phyloP scores from a whole-genome alignment of 805 yeast species.

The Kodamaea neixiangensis region DNA sequence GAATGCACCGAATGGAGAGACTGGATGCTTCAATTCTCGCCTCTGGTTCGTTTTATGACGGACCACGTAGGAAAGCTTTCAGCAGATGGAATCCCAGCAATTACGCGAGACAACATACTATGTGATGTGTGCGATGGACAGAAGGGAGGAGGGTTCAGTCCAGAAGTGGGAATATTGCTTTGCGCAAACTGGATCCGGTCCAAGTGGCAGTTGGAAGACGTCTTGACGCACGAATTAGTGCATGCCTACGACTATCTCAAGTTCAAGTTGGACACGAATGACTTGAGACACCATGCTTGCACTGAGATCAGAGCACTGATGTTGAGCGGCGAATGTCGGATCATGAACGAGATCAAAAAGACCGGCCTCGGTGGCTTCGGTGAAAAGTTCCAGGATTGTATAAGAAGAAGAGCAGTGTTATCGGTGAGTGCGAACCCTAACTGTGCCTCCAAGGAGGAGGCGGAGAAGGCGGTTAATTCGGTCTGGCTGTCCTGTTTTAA shows the following conservation, averaged over 20 bases:
- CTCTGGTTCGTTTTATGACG: constrained; percentile 83
- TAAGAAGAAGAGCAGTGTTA: constrained; percentile 80
- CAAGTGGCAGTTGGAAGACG: constrained; percentile 85
- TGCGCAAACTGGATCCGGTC: constrained; percentile 81
- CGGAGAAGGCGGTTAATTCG: constrained; percentile 75
- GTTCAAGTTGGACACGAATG: constrained; percentile 82
- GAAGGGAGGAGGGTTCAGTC: constrained; percentile 89
- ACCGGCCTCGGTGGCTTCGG: constrained; percentile 55
- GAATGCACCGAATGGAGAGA: constrained; percentile 74
- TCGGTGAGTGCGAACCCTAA: constrained; percentile 86
- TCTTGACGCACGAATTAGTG: constrained; percentile 86
- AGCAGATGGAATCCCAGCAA: constrained; percentile 37
- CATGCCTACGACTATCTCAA: constrained; percentile 91
- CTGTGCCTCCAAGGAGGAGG: constrained; percentile 72
- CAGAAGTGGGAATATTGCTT: constrained; percentile 79
- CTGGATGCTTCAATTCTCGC: constrained; percentile 80
- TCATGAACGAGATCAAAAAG: constrained; percentile 76
- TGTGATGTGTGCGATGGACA: constrained; percentile 86
- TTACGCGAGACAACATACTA: constrained; percentile 53
- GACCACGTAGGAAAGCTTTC: constrained; percentile 74
- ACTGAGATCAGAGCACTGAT: constrained; percentile 93
- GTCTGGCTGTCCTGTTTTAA: constrained; percentile 93
- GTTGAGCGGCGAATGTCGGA: constrained; percentile 92
- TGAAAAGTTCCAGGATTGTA: constrained; percentile 89
- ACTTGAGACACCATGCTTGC: constrained; percentile 93